Evolutionary conservation across 202 grass and related monocot genomes (phyloP).

Genomic region (Setaria italica): DNA sequence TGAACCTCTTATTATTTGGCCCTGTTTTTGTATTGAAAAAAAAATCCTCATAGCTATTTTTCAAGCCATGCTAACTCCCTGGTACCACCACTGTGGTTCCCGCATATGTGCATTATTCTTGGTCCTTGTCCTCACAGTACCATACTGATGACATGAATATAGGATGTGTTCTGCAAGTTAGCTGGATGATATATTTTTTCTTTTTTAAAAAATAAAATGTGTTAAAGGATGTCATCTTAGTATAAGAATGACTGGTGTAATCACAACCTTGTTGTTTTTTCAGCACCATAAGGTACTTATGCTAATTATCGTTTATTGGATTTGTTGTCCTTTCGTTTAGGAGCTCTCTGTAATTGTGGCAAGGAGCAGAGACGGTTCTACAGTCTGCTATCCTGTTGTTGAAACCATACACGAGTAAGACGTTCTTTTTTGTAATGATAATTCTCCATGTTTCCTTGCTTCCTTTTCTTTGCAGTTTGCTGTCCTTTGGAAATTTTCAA

Average conservation of each 20-base stretch:
- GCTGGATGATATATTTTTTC: not conserved
- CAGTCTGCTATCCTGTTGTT: conserved; percentile 85
- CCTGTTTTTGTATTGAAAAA: not conserved
- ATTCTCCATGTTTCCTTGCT: not conserved
- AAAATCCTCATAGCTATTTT: not conserved
- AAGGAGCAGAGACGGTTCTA: conserved; percentile 73
- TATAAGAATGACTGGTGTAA: not conserved
- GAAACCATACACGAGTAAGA: conserved; percentile 95
- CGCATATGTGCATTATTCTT: not conserved
- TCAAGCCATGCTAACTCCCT: not conserved
- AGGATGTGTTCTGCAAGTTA: conserved; percentile 14
- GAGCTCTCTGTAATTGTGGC: conserved; percentile 93
- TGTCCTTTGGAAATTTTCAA: not conserved
- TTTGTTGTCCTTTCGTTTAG: conserved; percentile 45
- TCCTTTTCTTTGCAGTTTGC: conserved; percentile 1
- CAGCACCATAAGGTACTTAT: not conserved
- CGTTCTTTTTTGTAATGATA: conserved; percentile 14
- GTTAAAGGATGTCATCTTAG: not conserved
- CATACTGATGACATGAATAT: not conserved
- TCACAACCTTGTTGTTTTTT: conserved; percentile 6
- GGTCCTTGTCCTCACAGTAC: not conserved
- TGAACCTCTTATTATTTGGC: not conserved
- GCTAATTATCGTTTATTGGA: not conserved
- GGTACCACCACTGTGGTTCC: not conserved
- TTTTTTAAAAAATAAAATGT: not conserved